Evolutionary conservation across 371 early-diverging fungal genomes (phyloP), one percentile per base, ranked within the genome.

Genomic region (Rhizomucor pusillus): DNA sequence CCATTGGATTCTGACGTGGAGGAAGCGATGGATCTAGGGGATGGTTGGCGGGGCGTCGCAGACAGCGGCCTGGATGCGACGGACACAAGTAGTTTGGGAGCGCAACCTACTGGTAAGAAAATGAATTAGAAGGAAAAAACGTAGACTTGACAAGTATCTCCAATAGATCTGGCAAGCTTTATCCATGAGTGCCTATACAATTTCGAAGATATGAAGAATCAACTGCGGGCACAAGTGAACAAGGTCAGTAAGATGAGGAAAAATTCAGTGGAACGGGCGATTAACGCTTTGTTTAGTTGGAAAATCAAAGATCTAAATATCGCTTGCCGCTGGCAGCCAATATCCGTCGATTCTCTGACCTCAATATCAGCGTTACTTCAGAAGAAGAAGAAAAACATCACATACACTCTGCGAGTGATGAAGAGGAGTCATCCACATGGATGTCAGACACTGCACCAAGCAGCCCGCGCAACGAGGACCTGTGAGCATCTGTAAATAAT

Each of bases 1-100:
- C 47, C 51, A 37, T 20, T 37, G 23, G 56, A 52, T n/a, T 2
- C 33, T 10, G 43, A 59, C 11, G 62, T 64, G 11, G 61, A 54
- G 12, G 22, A 39, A 1, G 50, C 50, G n/a, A 63, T 76, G 36
- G 77, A 77, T 58, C 56, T 73, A 22, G 77, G 77, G 4, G 77
- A 77, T 50, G 77, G 73, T 0, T 77, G 77, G 77, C 45, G 65
- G 40, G 77, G 77, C 7, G 61, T 71, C 22, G 59, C 57, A 6
- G 73, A 57, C 29, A 56, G 40, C 9, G 53, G 60, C 16, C 44
- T 46, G 13, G 54, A 39, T 45, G 47, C 52, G 47, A 48, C 39
- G 1, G 53, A 46, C 11, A 33, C 47, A 22, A 43, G 14, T 12
- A 35, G 19, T 25, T 36, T 19, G 19, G 50, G 29, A 5, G 29